Base-by-base conservation (phyloP, 176 grass and related monocot genomes). In the Musa acuminata region DNA sequence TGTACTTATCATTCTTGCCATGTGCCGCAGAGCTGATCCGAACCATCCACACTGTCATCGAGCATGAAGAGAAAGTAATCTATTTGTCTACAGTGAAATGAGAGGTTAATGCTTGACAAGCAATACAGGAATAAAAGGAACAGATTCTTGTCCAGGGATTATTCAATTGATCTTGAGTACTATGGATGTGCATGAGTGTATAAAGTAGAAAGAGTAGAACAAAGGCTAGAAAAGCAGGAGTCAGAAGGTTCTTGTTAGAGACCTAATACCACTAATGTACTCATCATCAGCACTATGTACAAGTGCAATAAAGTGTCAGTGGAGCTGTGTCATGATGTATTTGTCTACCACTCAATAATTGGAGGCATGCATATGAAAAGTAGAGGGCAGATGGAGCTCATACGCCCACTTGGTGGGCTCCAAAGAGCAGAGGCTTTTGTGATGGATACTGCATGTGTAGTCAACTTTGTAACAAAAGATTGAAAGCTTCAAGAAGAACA, bases 401-500 rank as follows among this genome's bases (percentile, higher is more conserved):
- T 13, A 9, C 29, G n/a, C 67, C 35, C 29, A 70, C 49, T 21
- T 70, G 67, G 48, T 70, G 67, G 67, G 48, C 67, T 70, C 43
- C 67, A 70, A 20, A 50, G 67, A 50, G 11, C 43, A 70, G 21
- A 51, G 51, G 43, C 51, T 50, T 29, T 67, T 67, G 24, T 43
- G 24, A 2, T 22, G 1, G 8, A 3, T 19, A 21, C 7, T 14
- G 3, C 13, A 2, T 5, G 8, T 70, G 48, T 10, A 11, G 67
- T 70, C 67, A 70, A 70, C 67, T 70, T 70, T 17, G 43, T 20
- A 35, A 51, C 25, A 69, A 10, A 4, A 43, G 4, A 43, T 24
- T 69, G 35, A 69, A 69, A 69, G 67, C 29, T 69, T 69, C 35
- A 70, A 43, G 9, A 69, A 49, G 35, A 51, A 16, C 35, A 70